Conservation (phyloP, 163 green algal species). For the Prototheca cutis region DNA sequence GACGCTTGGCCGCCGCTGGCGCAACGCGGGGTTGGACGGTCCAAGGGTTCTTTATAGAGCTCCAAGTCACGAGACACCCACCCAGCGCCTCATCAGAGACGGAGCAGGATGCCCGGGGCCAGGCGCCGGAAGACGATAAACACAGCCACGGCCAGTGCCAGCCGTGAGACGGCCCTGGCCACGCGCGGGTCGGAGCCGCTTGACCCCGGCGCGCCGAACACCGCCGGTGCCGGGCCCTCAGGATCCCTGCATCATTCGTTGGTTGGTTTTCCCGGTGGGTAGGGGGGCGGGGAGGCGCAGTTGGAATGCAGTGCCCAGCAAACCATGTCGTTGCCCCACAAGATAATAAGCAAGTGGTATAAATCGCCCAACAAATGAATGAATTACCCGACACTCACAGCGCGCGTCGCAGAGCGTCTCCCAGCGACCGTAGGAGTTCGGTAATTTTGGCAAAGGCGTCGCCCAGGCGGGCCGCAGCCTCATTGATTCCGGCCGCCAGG, state of each 20-base stretch:
- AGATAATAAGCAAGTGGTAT: too few relatives aligned
- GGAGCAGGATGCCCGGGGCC: not conserved
- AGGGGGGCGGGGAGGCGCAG: too few relatives aligned
- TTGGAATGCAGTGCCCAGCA: too few relatives aligned
- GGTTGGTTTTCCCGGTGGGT: too few relatives aligned
- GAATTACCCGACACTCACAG: too few relatives aligned
- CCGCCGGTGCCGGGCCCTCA: not conserved
- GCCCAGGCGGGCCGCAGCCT: not conserved
- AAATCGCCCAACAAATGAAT: too few relatives aligned
- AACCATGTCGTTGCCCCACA: too few relatives aligned
- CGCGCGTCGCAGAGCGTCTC: not conserved
- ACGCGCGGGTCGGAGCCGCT: not conserved
- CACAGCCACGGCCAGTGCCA: constrained; percentile 3
- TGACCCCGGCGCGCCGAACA: not conserved
- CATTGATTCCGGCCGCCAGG: not conserved
- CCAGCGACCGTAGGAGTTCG: not conserved
- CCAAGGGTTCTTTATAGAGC: too few relatives aligned
- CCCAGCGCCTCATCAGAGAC: not conserved
- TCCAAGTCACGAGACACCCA: too few relatives aligned
- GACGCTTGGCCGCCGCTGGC: too few relatives aligned
- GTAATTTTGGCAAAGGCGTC: constrained; percentile 1
- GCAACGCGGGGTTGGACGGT: too few relatives aligned
- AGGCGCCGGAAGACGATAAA: not conserved
- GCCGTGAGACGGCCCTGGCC: not conserved
- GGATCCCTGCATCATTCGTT: too few relatives aligned